Percentiles rank a stretch among this genome's conserved stretches.
Conservation (phyloP, 371 early-diverging fungal species). For the Lichtheimia ornata region DNA sequence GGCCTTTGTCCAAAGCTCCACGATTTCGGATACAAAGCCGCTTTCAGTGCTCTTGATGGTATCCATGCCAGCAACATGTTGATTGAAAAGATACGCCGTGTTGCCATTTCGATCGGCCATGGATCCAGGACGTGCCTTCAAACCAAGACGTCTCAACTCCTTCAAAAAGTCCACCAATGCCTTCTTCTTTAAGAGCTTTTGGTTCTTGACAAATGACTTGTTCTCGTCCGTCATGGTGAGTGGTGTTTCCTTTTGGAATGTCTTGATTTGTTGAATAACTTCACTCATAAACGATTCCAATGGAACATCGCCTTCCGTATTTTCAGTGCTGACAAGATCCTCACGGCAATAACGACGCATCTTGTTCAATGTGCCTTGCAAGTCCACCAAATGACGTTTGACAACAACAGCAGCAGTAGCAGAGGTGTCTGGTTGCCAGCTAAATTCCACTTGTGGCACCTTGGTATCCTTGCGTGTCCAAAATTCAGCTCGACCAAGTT, state of each 20-base stretch:
- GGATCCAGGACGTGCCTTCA: conserved; percentile 65
- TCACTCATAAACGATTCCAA: conserved; percentile 52
- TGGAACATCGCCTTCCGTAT: conserved; percentile 26
- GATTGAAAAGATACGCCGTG: conserved; percentile 35
- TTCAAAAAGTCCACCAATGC: conserved; percentile 86
- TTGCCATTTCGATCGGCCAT: conserved; percentile 44
- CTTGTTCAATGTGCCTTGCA: conserved; percentile 34
- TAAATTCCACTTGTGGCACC: conserved; percentile 16
- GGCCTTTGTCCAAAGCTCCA: conserved; percentile 62
- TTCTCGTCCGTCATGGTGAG: conserved; percentile 66
- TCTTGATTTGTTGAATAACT: conserved; percentile 53
- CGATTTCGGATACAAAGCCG: conserved; percentile 22
- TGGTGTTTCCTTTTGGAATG: conserved; percentile 69
- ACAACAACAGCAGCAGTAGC: conserved; percentile 17
- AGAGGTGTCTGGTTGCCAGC: conserved; percentile 16
- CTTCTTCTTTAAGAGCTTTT: conserved; percentile 84
- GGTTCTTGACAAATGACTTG: conserved; percentile 69
- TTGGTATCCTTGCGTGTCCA: conserved; percentile 27
- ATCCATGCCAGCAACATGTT: conserved; percentile 35
- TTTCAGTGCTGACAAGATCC: conserved; percentile 27
- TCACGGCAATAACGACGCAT: conserved; percentile 36
- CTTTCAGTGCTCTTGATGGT: conserved; percentile 23
- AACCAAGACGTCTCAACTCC: conserved; percentile 77
- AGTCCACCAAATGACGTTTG: conserved; percentile 38
- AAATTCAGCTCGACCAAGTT: conserved; percentile 29